These are phyloP conservation scores for Leucosporidium creatinivorum DNA, from an alignment of 768 basidiomycete genomes.

Conservation along the genomic window DNA sequence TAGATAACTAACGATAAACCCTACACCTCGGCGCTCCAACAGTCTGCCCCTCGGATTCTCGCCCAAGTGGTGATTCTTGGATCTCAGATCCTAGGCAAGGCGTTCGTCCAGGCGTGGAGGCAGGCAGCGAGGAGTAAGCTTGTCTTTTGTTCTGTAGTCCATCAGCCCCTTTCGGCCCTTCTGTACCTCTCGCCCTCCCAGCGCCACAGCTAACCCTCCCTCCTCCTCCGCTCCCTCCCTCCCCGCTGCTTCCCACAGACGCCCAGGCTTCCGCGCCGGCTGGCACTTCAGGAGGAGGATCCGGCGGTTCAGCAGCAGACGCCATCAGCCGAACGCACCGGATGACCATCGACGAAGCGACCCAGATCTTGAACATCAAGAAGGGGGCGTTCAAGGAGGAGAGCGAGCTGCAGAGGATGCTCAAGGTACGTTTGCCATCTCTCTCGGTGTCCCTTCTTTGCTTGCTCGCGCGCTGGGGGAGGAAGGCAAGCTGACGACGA, in stretches of 20 bases:
- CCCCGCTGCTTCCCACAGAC: constrained; percentile 48
- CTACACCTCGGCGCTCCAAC: neutral
- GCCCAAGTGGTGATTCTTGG: constrained; percentile 73
- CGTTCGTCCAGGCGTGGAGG: constrained; percentile 76
- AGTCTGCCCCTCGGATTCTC: constrained; percentile 74
- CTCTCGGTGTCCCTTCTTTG: neutral
- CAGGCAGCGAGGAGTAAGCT: constrained; percentile 87
- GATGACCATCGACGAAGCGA: constrained; percentile 94
- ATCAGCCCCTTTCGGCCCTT: too few species aligned
- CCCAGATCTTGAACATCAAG: constrained; percentile 71
- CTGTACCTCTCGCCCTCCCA: neutral
- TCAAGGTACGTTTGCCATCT: constrained; percentile 54
- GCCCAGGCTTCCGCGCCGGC: constrained; percentile 50
- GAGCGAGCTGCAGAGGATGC: constrained; percentile 47
- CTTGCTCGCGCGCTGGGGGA: neutral
- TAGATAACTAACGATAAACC: neutral
- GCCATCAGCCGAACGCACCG: constrained; percentile 73
- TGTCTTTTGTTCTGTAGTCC: neutral
- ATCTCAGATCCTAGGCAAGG: constrained; percentile 78
- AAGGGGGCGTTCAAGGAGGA: constrained; percentile 17
- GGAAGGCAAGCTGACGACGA: too few species aligned
- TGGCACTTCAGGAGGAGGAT: constrained; percentile 62
- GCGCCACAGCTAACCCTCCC: neutral
- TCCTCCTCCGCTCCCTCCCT: neutral
- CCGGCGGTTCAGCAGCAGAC: constrained; percentile 66